phyloP scores from a whole-genome alignment of 2,329 filamentous ascomycete genomes.

The Colletotrichum liaoningense region DNA sequence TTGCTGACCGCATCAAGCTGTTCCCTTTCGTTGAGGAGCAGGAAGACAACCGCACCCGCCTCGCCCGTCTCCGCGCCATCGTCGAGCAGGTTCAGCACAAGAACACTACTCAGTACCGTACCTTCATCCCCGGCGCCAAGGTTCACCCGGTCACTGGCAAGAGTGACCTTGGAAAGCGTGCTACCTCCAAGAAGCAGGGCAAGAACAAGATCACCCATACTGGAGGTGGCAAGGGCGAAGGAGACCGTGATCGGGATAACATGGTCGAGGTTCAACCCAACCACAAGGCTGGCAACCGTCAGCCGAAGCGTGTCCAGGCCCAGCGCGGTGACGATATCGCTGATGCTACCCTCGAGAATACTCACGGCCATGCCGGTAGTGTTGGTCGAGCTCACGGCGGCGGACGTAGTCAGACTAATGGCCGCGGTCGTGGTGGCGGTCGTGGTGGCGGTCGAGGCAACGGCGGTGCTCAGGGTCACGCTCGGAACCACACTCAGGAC shows the following conservation, averaged over 20 bases:
- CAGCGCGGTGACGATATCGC: not conserved
- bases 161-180: not conserved
- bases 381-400: too few species aligned
- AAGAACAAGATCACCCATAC: not conserved
- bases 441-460: too few species aligned
- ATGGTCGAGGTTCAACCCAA: not conserved
- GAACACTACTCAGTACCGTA: not conserved
- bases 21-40: conserved; percentile 4
- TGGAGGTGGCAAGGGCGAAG: not conserved
- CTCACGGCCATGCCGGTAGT: too few species aligned
- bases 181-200: not conserved
- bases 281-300: not conserved
- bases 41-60: not conserved
- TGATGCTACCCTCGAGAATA: not conserved
- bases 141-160: not conserved
- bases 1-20: not conserved
- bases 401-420: too few species aligned
- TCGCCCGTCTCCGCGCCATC: not conserved
- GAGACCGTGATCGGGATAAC: not conserved
- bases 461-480: too few species aligned
- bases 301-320: not conserved
- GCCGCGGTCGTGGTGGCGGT: not conserved
- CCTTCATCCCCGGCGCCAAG: not conserved
- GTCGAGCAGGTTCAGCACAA: not conserved
- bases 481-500: too few species aligned